These are phyloP conservation scores for Pyrenophora seminiperda DNA, from an alignment of 2,329 filamentous ascomycete species.

Conservation along the genomic window DNA sequence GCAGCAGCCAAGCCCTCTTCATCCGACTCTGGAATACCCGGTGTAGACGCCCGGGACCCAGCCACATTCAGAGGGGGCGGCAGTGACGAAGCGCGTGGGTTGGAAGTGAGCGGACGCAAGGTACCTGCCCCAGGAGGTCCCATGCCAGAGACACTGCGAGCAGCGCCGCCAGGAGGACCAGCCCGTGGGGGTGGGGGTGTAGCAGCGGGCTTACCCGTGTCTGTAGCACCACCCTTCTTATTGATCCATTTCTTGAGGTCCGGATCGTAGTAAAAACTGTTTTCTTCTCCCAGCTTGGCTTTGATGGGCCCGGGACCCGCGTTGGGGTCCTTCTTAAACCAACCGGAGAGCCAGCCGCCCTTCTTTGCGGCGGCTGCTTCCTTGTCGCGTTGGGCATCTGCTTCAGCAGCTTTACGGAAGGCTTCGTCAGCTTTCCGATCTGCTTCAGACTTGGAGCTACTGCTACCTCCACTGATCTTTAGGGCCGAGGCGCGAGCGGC, in stretches of 20 bases:
- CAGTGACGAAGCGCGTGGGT: conserved; percentile 44
- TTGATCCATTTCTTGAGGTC: conserved; percentile 99
- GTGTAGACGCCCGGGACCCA: conserved; percentile 39
- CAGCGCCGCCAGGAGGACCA: conserved; percentile 50
- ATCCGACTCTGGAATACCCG: conserved; percentile 37
- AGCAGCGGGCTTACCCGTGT: conserved; percentile 60
- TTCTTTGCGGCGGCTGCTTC: conserved; percentile 53
- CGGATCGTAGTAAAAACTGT: conserved; percentile 89
- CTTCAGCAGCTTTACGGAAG: conserved; percentile 80
- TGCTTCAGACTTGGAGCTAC: conserved; percentile 42
- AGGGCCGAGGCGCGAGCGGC: conserved; percentile 58
- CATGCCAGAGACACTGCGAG: conserved; percentile 55
- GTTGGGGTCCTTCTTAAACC: conserved; percentile 78
- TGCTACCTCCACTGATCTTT: conserved; percentile 38
- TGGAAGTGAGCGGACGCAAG: conserved; percentile 25
- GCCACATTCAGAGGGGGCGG: conserved; percentile 41
- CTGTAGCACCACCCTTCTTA: conserved; percentile 76
- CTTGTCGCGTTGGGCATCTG: conserved; percentile 65
- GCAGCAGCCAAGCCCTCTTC: conserved; percentile 26
- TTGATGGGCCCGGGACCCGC: conserved; percentile 71
- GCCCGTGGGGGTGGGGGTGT: conserved; percentile 80
- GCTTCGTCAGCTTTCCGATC: conserved; percentile 83
- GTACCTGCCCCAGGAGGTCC: conserved; percentile 23
- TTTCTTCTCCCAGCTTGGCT: conserved; percentile 93
- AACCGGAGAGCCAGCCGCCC: conserved; percentile 81